Evolutionary conservation across 2,329 filamentous ascomycete species (phyloP), one percentile per base, ranked within the genome.

Genomic region (Scytalidium lignicola): DNA sequence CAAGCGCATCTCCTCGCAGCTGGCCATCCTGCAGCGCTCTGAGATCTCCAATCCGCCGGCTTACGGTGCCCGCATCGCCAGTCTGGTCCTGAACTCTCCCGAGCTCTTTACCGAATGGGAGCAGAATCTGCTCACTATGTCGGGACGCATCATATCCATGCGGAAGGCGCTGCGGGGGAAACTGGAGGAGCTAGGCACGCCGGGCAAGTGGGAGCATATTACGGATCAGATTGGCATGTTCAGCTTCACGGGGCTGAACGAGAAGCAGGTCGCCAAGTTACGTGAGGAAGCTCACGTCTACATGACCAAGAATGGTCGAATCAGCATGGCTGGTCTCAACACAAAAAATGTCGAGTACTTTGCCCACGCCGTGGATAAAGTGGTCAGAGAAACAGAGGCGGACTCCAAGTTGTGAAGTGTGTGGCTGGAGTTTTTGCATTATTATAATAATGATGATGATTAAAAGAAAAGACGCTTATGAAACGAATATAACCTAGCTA

Each of bases 211-310:
- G 93, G 89, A 91, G 65, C 93, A 99, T 72, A 95, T 99, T 67
- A 96, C 91, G 15, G 88, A 95, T 62, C 93, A 99, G 78, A 99
- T 99, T 65, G 93, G 93, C 73, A 99, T 99, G 93, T 99, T 99
- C 74, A 92, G 86, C 68, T 99, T 95, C 69, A 95, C 89, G 1
- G 89, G 89, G 12, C 71, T 95, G 66, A 79, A 68, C 12, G 86
- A 90, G 71, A 66, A 79, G 54, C 88, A 93, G 66, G 88, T 92
- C 7, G 59, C 79, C 58, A 83, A 81, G 70, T 72, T 93, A 53
- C 78, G 85, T 46, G 75, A 82, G 53, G 80, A 88, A 45, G 80
- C 76, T 51, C 88, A 93, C 67, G 77, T 93, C 47, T 93, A 93
- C 73, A 91, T 92, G 81, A 97, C 92, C 58, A 96, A 96, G 81